Conservation (phyloP, 345 rosid species). For the Kernera saxatilis region DNA sequence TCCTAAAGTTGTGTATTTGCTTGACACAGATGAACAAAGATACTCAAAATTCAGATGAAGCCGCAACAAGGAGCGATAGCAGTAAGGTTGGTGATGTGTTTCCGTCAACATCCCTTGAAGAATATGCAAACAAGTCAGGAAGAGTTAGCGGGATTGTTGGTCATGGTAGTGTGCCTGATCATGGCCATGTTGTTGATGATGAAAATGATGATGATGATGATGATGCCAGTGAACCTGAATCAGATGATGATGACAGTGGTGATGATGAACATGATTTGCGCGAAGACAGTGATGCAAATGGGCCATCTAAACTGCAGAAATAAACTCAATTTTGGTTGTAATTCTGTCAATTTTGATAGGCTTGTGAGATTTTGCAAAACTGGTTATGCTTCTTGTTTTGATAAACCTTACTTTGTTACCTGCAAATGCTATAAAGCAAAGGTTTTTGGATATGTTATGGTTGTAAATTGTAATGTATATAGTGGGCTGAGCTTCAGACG, state of each 20-base stretch:
- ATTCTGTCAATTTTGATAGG: conserved; percentile 17
- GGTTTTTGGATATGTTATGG: background rate
- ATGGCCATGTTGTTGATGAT: conserved; percentile 17
- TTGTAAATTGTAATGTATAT: background rate
- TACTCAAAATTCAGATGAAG: conserved; percentile 37
- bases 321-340: background rate
- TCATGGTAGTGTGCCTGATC: conserved; percentile 18
- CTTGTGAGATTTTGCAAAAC: conserved; percentile 11
- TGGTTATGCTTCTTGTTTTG: conserved; percentile 3
- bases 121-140: conserved; percentile 48
- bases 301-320: conserved; percentile 7
- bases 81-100: conserved; percentile 75
- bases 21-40: conserved; percentile 66
- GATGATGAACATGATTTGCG: conserved; percentile 23
- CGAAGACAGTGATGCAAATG: conserved; percentile 4
- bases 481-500: background rate
- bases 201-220: conserved; percentile 20
- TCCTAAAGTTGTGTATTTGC: background rate
- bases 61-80: conserved; percentile 37
- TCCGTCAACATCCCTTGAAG: conserved; percentile 67
- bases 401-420: background rate
- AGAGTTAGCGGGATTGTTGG: conserved; percentile 17
- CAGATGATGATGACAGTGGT: conserved; percentile 27
- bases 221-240: conserved; percentile 9
- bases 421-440: background rate